Base-by-base conservation (phyloP, 768 basidiomycete species). In the Leccinum olivaceopallidum region DNA sequence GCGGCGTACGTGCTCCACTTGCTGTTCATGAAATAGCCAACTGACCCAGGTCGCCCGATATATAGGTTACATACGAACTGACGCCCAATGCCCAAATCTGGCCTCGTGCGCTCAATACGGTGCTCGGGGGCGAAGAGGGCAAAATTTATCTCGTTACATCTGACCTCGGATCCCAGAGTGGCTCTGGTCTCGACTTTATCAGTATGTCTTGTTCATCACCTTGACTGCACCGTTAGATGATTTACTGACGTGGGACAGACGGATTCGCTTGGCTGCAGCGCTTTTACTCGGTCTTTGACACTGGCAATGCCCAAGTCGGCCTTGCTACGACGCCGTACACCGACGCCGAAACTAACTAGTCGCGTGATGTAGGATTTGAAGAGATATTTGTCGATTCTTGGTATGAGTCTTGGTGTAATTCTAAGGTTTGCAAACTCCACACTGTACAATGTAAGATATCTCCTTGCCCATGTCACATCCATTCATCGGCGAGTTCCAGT, bases 71-170 rank as follows among this genome's bases (percentile, higher is more conserved):
- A 9, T 86, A 79, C 65, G 82, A 83, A 69, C 64, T 89, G 58
- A 85, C 83, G 3, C 69, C 83, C 16, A 85, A 88, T 65, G 87
- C 85, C 4, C 88, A 90, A 77, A 83, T 86, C 62, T 89, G 87
- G 85, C 87, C 87, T 1, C 82, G 85, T 52, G 67, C 76, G 4
- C 75, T 84, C 61, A 89, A 90, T 74, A 71, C 75, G 16, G 72
- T 74, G 36, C 79, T 90, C 14, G 86, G 86, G 58, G 89, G 89
- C 51, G 69, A 74, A 28, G 63, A 73, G 5, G 65, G 69, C 65
- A 71, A 72, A 57, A 87, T 88, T 63, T 88, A 87, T 64, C 76
- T 86, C 61, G 77, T 87, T 65, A 75, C 79, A n/a, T 77, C 77
- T 20, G 83, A 86, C 65, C 67, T 87, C 44, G 85, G 85, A 36